phyloP scores from a whole-genome alignment of 73 alveolate genomes.

The Blepharisma stoltei region DNA sequence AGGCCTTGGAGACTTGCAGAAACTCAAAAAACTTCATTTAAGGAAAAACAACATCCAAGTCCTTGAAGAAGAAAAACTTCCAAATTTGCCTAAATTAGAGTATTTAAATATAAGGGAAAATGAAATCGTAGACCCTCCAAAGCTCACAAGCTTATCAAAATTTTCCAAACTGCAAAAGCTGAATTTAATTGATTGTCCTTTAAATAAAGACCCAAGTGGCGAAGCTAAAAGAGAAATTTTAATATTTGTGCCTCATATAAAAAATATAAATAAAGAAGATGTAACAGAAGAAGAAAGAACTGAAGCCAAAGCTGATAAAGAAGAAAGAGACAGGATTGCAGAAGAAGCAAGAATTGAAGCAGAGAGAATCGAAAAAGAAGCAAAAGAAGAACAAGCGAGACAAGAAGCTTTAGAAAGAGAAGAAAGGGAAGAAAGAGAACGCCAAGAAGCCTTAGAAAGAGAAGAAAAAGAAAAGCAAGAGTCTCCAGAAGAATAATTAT shows the following conservation, averaged over 20 bases:
- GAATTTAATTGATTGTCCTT: slow-evolving; percentile 53
- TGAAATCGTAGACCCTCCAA: slow-evolving; percentile 44
- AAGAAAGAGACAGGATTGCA: slow-evolving; percentile 46
- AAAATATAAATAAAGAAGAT: slow-evolving; percentile 50
- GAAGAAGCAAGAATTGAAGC: slow-evolving; percentile 42
- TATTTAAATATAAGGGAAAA: slow-evolving; percentile 68
- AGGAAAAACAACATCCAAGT: slow-evolving; percentile 50
- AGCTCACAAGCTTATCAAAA: slow-evolving; percentile 42
- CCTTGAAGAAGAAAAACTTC: slow-evolving; percentile 39
- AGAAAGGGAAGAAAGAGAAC: not conserved
- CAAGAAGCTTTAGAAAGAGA: slow-evolving; percentile 38
- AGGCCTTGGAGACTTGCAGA: slow-evolving; percentile 47
- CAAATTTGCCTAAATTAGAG: slow-evolving; percentile 50
- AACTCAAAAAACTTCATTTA: slow-evolving; percentile 54
- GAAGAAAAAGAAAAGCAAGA: too few relatives aligned
- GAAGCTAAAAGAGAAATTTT: slow-evolving; percentile 66
- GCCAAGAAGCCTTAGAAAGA: too few relatives aligned
- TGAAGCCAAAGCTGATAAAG: slow-evolving; percentile 63
- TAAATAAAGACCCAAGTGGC: slow-evolving; percentile 54
- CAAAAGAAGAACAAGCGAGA: slow-evolving; percentile 42
- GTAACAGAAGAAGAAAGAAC: slow-evolving; percentile 55
- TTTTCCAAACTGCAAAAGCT: slow-evolving; percentile 57
- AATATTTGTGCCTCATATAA: slow-evolving; percentile 48
- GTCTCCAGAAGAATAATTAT: too few relatives aligned
- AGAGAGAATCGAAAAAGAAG: slow-evolving; percentile 45